phyloP scores from a whole-genome alignment of 225 moss, liverwort and hornwort species.

The Polytrichum commune region DNA sequence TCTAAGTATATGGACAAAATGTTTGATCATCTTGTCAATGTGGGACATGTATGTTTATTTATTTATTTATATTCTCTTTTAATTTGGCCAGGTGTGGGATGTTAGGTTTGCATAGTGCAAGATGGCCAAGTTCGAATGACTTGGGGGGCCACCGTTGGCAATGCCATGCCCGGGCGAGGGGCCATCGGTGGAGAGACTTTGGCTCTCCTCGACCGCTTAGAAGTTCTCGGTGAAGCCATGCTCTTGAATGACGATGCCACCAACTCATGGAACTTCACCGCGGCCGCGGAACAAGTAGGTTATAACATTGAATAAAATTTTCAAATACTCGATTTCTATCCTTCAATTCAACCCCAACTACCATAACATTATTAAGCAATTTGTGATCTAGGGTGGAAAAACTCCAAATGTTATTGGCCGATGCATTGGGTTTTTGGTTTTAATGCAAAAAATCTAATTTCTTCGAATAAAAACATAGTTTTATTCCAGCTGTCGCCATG shows the following conservation, averaged over 20 bases:
- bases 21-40: no score
- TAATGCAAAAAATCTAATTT: no score
- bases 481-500: no score
- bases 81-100: conserved; percentile 23
- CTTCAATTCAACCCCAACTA: background rate
- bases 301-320: background rate
- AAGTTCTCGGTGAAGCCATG: conserved; percentile 83
- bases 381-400: no score
- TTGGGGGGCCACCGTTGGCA: conserved; percentile 64
- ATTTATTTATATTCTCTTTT: background rate
- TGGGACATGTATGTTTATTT: no score
- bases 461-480: no score
- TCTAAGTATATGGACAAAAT: no score
- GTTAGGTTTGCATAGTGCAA: conserved; percentile 71
- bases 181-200: conserved; percentile 74
- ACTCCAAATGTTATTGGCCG: no score
- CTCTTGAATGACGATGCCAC: conserved; percentile 78
- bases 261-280: conserved; percentile 85
- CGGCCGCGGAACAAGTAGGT: conserved; percentile 88
- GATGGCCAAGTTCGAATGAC: conserved; percentile 94
- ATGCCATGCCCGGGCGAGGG: conserved; percentile 58
- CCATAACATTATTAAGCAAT: no score
- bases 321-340: no score
- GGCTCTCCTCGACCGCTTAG: conserved; percentile 80
- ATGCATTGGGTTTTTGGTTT: no score